Conservation (phyloP, 2,329 filamentous ascomycete genomes). For the Penicillium freii region DNA sequence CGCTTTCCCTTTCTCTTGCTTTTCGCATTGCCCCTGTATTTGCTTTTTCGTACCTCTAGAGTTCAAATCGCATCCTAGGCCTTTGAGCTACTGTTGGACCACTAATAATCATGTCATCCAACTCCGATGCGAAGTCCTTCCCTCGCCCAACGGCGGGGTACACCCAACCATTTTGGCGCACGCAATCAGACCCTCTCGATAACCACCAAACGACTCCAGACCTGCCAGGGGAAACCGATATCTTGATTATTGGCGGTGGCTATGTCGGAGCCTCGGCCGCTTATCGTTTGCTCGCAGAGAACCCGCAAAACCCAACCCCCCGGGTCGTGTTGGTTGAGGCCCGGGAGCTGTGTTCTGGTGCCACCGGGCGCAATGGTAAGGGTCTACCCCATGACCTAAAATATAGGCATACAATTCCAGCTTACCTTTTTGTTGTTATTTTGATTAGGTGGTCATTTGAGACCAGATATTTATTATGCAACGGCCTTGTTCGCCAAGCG, state of each 20-base stretch:
- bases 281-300: conserved; percentile 38
- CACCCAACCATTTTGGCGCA: conserved; percentile 10
- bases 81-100: neutral
- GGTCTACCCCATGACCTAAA: too few species aligned
- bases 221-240: conserved; percentile 41
- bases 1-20: neutral
- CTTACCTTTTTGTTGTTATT: neutral
- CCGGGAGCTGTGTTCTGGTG: conserved; percentile 41
- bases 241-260: conserved; percentile 49
- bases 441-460: conserved; percentile 37
- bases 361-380: conserved; percentile 44
- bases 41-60: neutral
- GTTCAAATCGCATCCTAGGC: too few species aligned
- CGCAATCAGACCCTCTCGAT: conserved; percentile 1
- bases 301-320: conserved; percentile 9
- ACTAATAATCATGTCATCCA: neutral
- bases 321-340: conserved; percentile 42
- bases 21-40: neutral
- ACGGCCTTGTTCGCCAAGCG: conserved; percentile 33
- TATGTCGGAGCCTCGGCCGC: conserved; percentile 46
- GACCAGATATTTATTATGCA: conserved; percentile 43
- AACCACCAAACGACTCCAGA: conserved; percentile 8
- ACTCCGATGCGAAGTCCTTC: neutral
- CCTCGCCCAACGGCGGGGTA: conserved; percentile 3
- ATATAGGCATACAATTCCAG: neutral